These are phyloP conservation scores for Scleroderma citrinum DNA, from an alignment of 768 basidiomycete species.

Conservation along the genomic window DNA sequence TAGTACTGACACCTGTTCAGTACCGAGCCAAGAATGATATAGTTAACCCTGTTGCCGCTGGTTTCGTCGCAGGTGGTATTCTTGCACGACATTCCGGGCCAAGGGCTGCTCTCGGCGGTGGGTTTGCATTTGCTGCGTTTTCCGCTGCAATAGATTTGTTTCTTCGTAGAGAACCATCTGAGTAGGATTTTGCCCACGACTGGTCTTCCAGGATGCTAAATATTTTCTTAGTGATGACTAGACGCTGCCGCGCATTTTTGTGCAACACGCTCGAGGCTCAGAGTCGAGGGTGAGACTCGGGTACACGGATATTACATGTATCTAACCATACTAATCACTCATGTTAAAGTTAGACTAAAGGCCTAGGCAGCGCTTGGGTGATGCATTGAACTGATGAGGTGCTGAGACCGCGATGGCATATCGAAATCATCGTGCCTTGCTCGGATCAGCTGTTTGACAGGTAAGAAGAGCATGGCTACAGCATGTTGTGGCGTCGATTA, in stretches of 20 bases:
- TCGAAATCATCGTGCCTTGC: too few species aligned
- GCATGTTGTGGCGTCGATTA: too few species aligned
- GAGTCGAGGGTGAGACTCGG: too few species aligned
- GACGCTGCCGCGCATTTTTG: slow-evolving; percentile 1
- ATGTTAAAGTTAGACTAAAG: too few species aligned
- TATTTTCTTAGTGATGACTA: slow-evolving; percentile 34
- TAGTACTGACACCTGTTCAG: slow-evolving; percentile 34
- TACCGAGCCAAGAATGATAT: slow-evolving; percentile 97
- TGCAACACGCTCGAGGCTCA: too few species aligned
- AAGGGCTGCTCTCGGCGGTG: slow-evolving; percentile 82
- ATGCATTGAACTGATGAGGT: too few species aligned
- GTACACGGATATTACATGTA: too few species aligned
- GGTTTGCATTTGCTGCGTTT: slow-evolving; percentile 88
- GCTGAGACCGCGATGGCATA: too few species aligned
- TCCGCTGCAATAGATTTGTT: slow-evolving; percentile 85
- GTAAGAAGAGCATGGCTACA: too few species aligned
- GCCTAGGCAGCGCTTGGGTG: too few species aligned
- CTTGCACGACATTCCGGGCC: slow-evolving; percentile 86
- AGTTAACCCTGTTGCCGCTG: slow-evolving; percentile 81
- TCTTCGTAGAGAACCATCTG: slow-evolving; percentile 71
- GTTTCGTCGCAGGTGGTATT: slow-evolving; percentile 83
- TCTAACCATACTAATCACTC: too few species aligned
- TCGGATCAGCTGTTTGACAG: too few species aligned
- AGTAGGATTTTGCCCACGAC: slow-evolving; percentile 40
- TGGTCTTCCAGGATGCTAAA: slow-evolving; percentile 9